Percentiles rank a stretch among this genome's conserved stretches.
These are phyloP conservation scores for Sodiomyces alkalinus DNA, from an alignment of 2,329 filamentous ascomycete species.

Conservation along the genomic window DNA sequence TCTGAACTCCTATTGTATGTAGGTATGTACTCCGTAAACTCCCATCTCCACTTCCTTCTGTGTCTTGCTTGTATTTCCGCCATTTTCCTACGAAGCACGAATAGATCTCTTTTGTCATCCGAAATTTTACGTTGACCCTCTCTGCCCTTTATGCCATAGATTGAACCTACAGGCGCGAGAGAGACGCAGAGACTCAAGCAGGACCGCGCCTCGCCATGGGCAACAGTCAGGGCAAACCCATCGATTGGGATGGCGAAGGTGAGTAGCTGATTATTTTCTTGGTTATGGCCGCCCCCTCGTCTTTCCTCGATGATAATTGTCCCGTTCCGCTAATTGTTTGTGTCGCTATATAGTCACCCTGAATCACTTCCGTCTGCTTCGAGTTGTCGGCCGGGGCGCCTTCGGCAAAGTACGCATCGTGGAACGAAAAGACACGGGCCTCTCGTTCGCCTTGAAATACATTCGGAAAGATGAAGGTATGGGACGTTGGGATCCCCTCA, in stretches of 20 bases:
- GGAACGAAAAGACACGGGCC: conserved; percentile 84
- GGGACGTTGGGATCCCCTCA: conserved; percentile 13
- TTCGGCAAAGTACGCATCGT: conserved; percentile 99
- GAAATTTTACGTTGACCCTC: too few species aligned
- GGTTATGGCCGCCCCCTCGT: conserved; percentile 1
- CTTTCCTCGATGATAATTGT: too few species aligned
- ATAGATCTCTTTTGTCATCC: too few species aligned
- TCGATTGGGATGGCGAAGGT: conserved; percentile 90
- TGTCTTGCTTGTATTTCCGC: too few species aligned
- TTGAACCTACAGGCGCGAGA: background rate
- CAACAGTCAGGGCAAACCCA: conserved; percentile 86
- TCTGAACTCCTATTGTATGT: too few species aligned
- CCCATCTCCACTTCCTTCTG: too few species aligned
- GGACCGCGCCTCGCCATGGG: conserved; percentile 46
- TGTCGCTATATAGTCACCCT: conserved; percentile 60
- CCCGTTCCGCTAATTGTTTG: too few species aligned
- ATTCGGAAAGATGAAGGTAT: conserved; percentile 95
- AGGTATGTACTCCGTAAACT: too few species aligned
- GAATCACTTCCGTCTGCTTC: conserved; percentile 88
- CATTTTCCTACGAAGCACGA: too few species aligned
- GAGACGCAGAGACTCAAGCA: background rate
- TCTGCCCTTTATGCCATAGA: background rate
- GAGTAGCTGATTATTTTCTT: conserved; percentile 17
- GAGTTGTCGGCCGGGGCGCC: conserved; percentile 92
- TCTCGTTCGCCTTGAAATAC: conserved; percentile 95